Percentiles rank a stretch among this genome's conserved stretches.
phyloP scores from a whole-genome alignment of 805 yeast genomes.

The Wickerhamomyces pijperi region DNA sequence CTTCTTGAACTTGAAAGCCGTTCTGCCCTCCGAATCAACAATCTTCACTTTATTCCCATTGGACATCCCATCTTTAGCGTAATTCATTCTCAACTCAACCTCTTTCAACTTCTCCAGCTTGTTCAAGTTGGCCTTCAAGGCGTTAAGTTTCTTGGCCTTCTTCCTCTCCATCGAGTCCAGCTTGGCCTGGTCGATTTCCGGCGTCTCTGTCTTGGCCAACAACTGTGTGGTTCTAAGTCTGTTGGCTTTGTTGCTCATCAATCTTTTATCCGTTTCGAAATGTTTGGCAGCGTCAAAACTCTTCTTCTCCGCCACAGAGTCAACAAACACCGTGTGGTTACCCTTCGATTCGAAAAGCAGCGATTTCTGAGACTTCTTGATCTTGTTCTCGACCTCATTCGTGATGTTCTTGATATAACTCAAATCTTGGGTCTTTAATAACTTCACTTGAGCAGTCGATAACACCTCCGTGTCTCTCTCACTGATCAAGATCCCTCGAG shows the following conservation, averaged over 20 bases:
- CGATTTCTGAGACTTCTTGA: constrained; percentile 36
- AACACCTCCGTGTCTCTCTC: constrained; percentile 56
- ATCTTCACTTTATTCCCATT: constrained; percentile 79
- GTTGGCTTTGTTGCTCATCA: constrained; percentile 59
- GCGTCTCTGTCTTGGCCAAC: constrained; percentile 19
- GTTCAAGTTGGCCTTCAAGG: constrained; percentile 53
- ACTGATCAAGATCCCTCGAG: constrained; percentile 52
- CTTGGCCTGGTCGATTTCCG: constrained; percentile 10
- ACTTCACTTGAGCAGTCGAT: constrained; percentile 63
- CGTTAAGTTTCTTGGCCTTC: constrained; percentile 49
- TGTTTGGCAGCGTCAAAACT: constrained; percentile 50
- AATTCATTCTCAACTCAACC: constrained; percentile 63
- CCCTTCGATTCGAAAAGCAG: constrained; percentile 49
- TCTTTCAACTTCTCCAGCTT: constrained; percentile 57
- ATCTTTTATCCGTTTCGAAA: constrained; percentile 60
- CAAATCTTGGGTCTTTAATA: constrained; percentile 84
- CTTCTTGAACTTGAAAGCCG: constrained; percentile 75
- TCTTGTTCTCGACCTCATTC: constrained; percentile 53
- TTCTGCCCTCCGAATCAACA: constrained; percentile 52
- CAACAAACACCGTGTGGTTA: constrained; percentile 80
- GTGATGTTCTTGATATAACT: constrained; percentile 75
- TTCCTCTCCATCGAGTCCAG: constrained; percentile 32
- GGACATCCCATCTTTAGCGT: constrained; percentile 82
- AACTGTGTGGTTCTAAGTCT: constrained; percentile 56
- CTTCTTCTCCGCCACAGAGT: constrained; percentile 41